Base-by-base conservation (phyloP, 495 filamentous ascomycete genomes). In the Penicillium cosmopolitanum region DNA sequence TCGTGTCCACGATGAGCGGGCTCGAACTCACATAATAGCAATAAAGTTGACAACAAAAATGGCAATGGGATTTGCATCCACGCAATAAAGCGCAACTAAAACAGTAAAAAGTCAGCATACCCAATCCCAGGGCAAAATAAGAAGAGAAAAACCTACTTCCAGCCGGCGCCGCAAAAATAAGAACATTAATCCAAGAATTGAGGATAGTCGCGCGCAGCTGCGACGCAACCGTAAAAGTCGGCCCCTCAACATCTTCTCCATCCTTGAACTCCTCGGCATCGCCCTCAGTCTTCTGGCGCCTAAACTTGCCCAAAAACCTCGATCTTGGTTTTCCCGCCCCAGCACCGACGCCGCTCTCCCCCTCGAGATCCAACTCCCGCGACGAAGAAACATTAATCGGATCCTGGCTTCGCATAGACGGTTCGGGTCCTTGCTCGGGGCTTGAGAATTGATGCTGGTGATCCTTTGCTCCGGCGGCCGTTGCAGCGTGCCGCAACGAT, bases 1-100 rank as follows among this genome's bases (percentile, higher is more conserved):
- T 31, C 28, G 28, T 31, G 23, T 23, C 23, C 23, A 23, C 23
- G 23, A 23, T 23, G 23, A 4, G 23, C n/a, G 5, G 11, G 46
- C 19, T 16, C 12, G 10, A 23, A n/a, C 73, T 46, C 68, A 77
- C 74, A 96, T 82, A 60, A 96, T 96, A 38, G 92, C 92, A 60
- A 95, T 84, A 67, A 96, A 96, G 74, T 96, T 96, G 64, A 95
- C 81, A 25, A 89, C 84, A 66, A 96, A 96, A n/a, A 93, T 82
- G 13, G 75, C 81, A 31, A 89, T 74, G 2, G 78, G 77, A 57
- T 81, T 77, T 25, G 85, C 75, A 19, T 80, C 53, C 28, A 85
- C 77, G 67, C 85, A 90, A 64, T 89, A 82, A 56, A 92, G 66
- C 1, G 80, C 88, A 68, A 96, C 74, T 91, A 51, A 19, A 36